These are phyloP conservation scores for Dovyalis caffra DNA, from an alignment of 345 rosid species.

Conservation along the genomic window DNA sequence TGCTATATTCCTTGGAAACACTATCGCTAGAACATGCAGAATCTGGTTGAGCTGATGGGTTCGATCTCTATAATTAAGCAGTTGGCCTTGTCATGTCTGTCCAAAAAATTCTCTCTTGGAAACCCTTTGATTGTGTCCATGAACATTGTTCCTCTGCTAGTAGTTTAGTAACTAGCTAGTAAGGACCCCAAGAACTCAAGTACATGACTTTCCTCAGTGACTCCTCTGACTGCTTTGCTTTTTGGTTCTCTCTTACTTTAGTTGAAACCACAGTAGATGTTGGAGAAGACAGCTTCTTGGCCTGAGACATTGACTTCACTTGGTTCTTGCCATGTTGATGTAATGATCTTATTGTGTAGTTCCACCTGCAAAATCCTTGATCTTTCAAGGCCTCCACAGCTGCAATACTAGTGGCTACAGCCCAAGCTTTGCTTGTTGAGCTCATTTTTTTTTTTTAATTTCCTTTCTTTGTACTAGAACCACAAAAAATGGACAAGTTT, in stretches of 20 bases:
- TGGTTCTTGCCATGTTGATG: constrained; percentile 46
- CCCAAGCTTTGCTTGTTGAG: constrained; percentile 46
- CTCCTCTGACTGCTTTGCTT: constrained; percentile 25
- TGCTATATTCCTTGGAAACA: not conserved
- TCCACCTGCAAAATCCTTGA: constrained; percentile 63
- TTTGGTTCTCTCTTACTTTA: constrained; percentile 5
- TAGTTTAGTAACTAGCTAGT: not conserved
- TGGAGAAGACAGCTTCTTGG: constrained; percentile 28
- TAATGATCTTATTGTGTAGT: constrained; percentile 35
- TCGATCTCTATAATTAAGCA: not conserved
- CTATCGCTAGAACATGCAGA: not conserved
- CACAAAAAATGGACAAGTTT: not conserved
- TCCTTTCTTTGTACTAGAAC: no score
- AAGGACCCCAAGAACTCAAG: constrained; percentile 26
- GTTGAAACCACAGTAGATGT: constrained; percentile 22
- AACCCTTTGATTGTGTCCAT: not conserved
- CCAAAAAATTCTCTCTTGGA: not conserved
- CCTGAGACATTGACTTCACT: constrained; percentile 4
- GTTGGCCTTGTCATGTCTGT: not conserved
- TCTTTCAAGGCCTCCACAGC: constrained; percentile 62
- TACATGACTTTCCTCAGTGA: constrained; percentile 26
- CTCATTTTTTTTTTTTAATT: constrained; percentile 2
- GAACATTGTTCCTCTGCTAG: not conserved
- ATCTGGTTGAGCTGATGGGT: not conserved
- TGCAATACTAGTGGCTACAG: constrained; percentile 47